Evolutionary conservation across 1,139 yeast genomes (phyloP).

Genomic region (Nadsonia commutata): DNA sequence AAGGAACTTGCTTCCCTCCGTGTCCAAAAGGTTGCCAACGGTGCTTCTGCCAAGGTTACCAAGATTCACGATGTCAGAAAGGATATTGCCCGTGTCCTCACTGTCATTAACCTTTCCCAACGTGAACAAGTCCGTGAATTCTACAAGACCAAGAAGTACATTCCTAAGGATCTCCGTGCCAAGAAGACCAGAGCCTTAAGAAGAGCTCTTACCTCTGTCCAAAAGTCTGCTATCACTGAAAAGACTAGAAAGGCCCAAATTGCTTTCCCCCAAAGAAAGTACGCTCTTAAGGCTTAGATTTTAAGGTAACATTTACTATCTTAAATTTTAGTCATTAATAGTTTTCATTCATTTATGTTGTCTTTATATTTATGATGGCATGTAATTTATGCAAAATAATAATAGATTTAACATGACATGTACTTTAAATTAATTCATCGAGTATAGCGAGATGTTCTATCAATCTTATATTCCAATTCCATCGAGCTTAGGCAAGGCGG

Average conservation of each 20-base stretch:
- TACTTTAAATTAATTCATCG: background rate
- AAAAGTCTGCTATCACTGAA: conserved; percentile 67
- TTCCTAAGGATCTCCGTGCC: conserved; percentile 98
- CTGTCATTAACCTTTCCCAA: conserved; percentile 93
- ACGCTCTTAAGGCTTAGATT: conserved; percentile 91
- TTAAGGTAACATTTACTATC: conserved; percentile 1
- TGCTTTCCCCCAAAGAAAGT: conserved; percentile 98
- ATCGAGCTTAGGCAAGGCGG: too few species aligned
- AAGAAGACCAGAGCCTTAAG: conserved; percentile 99
- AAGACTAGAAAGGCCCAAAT: conserved; percentile 84
- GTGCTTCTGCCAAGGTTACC: conserved; percentile 32
- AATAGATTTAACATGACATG: background rate
- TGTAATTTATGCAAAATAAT: background rate
- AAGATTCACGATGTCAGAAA: conserved; percentile 86
- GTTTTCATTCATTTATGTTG: background rate
- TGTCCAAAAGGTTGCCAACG: conserved; percentile 62
- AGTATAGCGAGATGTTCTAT: too few species aligned
- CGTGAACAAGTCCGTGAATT: conserved; percentile 90
- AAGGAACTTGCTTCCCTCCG: conserved; percentile 92
- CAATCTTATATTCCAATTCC: too few species aligned
- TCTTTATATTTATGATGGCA: background rate
- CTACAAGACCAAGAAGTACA: conserved; percentile 88
- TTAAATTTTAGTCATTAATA: background rate
- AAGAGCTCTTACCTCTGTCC: conserved; percentile 86
- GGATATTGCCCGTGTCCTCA: conserved; percentile 96